These are phyloP conservation scores for Thelonectria rubi DNA, from an alignment of 2,329 filamentous ascomycete genomes.

Conservation along the genomic window DNA sequence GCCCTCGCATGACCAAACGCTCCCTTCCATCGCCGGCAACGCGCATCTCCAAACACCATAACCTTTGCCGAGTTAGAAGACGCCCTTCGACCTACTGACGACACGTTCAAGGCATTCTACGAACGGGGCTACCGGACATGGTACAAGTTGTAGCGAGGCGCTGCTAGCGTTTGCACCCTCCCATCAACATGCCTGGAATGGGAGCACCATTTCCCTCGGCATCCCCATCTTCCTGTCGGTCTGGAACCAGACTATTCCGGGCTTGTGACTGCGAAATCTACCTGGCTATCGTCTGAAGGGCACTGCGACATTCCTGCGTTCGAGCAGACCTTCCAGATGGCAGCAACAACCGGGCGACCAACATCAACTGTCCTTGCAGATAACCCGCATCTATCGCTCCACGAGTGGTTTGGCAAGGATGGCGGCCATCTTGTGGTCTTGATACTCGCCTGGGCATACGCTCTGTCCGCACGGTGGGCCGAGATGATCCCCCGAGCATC, in stretches of 20 bases:
- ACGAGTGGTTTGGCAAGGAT: constrained; percentile 13
- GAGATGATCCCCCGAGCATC: constrained; percentile 14
- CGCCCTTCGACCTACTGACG: neutral
- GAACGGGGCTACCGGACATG: neutral
- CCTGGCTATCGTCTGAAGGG: no score
- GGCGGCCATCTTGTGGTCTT: constrained; percentile 21
- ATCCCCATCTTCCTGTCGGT: neutral
- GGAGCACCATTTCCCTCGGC: neutral
- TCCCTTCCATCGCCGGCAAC: no score
- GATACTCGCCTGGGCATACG: constrained; percentile 24
- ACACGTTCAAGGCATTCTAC: neutral
- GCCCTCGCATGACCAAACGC: no score
- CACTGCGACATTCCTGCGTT: no score
- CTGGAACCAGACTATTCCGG: no score
- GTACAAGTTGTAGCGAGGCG: neutral
- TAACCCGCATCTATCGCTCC: constrained; percentile 1
- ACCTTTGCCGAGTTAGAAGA: no score
- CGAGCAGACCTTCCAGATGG: no score
- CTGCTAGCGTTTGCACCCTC: neutral
- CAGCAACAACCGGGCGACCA: neutral
- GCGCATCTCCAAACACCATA: no score
- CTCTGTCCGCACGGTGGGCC: constrained; percentile 19
- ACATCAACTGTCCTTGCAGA: constrained; percentile 2
- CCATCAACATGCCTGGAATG: neutral
- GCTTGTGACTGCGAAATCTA: no score